Conservation (phyloP, 352 stramenopile species). For the Plasmopara viticola region DNA sequence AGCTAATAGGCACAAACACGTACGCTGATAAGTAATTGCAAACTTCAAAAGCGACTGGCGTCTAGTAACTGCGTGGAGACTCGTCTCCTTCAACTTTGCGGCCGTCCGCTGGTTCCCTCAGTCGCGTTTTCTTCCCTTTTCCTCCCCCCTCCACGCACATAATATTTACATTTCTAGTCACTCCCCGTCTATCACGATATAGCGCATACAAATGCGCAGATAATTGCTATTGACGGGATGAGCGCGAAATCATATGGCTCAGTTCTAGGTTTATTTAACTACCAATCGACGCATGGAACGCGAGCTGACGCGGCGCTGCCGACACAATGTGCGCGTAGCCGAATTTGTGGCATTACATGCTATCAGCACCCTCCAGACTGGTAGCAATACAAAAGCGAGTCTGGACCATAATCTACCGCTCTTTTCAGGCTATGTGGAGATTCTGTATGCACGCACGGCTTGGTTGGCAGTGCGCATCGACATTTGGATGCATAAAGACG, state of each 20-base stretch:
- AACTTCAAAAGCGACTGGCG: conserved; percentile 5
- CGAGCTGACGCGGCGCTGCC: conserved; percentile 15
- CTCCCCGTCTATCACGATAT: conserved; percentile 10
- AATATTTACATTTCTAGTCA: conserved; percentile 18
- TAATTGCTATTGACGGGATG: conserved; percentile 2
- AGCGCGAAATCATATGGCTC: conserved; percentile 7
- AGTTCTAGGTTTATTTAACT: conserved; percentile 10
- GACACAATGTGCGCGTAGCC: conserved; percentile 16
- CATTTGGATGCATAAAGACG: conserved; percentile 18
- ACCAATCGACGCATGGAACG: conserved; percentile 2
- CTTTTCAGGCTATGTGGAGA: conserved; percentile 28
- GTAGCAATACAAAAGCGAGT: not conserved
- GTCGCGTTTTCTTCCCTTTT: conserved; percentile 29
- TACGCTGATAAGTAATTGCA: conserved; percentile 13
- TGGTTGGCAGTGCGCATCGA: conserved; percentile 23
- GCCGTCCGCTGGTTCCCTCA: conserved; percentile 21
- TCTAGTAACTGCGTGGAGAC: conserved; percentile 13
- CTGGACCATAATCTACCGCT: conserved; percentile 5
- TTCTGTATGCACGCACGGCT: conserved; percentile 17
- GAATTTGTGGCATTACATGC: conserved; percentile 14
- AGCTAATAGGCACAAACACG: conserved; percentile 5
- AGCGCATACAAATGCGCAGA: conserved; percentile 6
- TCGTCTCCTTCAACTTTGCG: conserved; percentile 12
- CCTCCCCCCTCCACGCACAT: conserved; percentile 19
- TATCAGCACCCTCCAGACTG: conserved; percentile 4